Conservation (phyloP, 179 eudicot genomes). For the Beta lomatogona region DNA sequence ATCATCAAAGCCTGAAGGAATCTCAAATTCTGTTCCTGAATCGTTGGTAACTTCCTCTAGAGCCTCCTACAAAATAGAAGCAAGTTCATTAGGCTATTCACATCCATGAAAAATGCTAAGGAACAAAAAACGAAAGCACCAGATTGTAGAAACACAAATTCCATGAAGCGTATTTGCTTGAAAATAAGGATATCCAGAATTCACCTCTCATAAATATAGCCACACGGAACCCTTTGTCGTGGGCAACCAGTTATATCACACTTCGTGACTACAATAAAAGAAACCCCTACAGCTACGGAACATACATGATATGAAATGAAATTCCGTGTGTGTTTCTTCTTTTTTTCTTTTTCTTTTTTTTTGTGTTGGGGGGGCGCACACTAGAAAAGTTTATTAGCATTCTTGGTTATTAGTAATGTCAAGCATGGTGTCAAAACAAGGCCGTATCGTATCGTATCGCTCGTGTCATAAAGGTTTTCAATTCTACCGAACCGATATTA, state of each 20-base stretch:
- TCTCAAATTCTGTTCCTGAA: conserved; percentile 35
- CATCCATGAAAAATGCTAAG: background rate
- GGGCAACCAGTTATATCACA: background rate
- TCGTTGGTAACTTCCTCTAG: conserved; percentile 29
- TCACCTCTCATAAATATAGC: background rate
- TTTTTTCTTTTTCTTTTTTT: too few relatives aligned
- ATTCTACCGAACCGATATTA: too few relatives aligned
- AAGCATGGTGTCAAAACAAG: too few relatives aligned
- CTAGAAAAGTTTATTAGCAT: background rate
- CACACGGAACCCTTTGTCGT: background rate
- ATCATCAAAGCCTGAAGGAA: conserved; percentile 33
- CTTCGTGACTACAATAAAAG: background rate
- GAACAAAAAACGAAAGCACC: background rate
- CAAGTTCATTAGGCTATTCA: background rate
- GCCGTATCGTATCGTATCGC: too few relatives aligned
- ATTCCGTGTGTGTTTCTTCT: too few relatives aligned
- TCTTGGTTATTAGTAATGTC: background rate
- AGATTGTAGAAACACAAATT: background rate
- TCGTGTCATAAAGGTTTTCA: too few relatives aligned
- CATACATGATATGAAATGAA: background rate
- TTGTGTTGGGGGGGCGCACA: background rate
- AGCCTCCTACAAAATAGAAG: conserved; percentile 29
- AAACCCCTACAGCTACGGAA: background rate
- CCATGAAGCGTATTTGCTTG: background rate
- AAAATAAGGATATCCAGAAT: background rate